Evolutionary conservation across 352 stramenopile species (phyloP), one percentile per base, ranked within the genome.

Genomic region (Phytophthora citricola): DNA sequence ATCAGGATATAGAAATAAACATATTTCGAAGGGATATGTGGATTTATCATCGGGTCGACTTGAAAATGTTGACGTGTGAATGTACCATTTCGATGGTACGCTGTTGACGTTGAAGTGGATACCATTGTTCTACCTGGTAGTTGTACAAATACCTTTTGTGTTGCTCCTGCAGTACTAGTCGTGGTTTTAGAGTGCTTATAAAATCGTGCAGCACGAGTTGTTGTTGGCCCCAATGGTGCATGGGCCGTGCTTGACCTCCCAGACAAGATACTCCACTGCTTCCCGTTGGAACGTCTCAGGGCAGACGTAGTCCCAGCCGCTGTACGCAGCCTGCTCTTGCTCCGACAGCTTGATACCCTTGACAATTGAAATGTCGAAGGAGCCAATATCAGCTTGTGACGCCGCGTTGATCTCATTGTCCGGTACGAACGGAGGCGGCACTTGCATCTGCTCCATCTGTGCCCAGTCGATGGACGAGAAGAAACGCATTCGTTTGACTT

Each of bases 361-460:
- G 11, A 92, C 78, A 29, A 65, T 58, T 8, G 86, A 78, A 24
- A 91, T 90, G 49, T 92, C 85, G 53, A 94, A 94, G 22, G 71
- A 89, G 9, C 87, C 84, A 41, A 95, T 95, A 64, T 91, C 83
- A 14, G 81, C 80, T 60, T 95, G 87, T 0, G 83, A 92, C 26
- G 85, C 86, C 10, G 87, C 87, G 57, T 95, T 95, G 70, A 95
- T 94, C 62, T 93, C 86, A 46, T 90, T 90, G 45, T 92, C 81
- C 2, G 87, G 87, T 36, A 94, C 84, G 46, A 94, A 94, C 14
- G 85, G 85, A 8, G 87, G 85, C 15, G 72, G 52, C 12, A 94
- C 54, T 12, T 76, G 72, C 78, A 92, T 86, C 55, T 68, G 77
- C 63, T 93, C 83, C 63, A 96, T 89, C 52, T 78, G 64, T 3